Evolutionary conservation across 2,329 filamentous ascomycete species (phyloP).

Genomic region (Cladosporium austrohemisphaericum): DNA sequence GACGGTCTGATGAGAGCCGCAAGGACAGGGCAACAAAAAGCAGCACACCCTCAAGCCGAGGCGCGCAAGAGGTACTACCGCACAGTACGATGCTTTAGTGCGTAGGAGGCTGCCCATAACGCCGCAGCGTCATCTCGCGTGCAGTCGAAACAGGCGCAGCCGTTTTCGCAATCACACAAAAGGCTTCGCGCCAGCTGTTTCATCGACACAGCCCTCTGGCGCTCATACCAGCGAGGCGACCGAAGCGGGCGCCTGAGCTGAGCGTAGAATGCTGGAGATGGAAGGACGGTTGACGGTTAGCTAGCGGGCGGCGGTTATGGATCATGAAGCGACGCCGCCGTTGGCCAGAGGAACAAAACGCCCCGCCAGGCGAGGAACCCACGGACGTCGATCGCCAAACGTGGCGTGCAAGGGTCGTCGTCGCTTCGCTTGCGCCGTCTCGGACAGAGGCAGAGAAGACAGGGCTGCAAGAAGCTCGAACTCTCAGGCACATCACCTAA

Average conservation of each 20-base stretch:
- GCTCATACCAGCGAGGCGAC: neutral
- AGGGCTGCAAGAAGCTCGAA: too few relatives aligned
- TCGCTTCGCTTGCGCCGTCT: conserved; percentile 10
- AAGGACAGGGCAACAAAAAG: neutral
- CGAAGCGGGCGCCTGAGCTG: neutral
- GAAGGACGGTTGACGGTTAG: conserved; percentile 7
- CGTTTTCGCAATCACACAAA: conserved; percentile 11
- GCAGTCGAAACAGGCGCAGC: conserved; percentile 8
- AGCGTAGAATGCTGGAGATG: too few relatives aligned
- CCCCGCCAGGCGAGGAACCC: too few relatives aligned
- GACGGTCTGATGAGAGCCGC: neutral
- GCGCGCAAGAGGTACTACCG: neutral
- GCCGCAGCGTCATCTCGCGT: conserved; percentile 15
- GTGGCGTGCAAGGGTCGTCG: conserved; percentile 12
- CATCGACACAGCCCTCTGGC: conserved; percentile 1
- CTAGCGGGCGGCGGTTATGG: neutral
- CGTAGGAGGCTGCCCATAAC: conserved; percentile 4
- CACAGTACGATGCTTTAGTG: neutral
- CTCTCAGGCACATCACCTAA: neutral
- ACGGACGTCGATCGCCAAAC: conserved; percentile 12
- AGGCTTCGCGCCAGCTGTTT: conserved; percentile 10
- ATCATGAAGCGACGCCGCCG: conserved; percentile 3
- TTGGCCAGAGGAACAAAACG: too few relatives aligned
- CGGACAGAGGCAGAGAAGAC: neutral
- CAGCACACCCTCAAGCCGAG: neutral